Conservation (phyloP, 257 asterid genomes). For the Solanum sitiens region DNA sequence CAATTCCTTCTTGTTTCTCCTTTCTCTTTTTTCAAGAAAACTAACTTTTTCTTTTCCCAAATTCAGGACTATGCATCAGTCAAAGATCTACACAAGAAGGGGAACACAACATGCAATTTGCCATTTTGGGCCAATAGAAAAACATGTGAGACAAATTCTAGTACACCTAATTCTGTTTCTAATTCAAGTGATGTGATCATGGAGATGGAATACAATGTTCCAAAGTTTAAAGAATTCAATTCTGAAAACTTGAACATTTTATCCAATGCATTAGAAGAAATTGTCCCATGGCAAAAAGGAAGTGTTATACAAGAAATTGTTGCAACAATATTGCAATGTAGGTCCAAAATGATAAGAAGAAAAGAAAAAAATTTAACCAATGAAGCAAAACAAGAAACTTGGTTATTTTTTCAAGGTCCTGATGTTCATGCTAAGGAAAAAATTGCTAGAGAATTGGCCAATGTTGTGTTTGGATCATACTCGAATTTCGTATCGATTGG, state of each 20-base stretch:
- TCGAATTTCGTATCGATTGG: conserved; percentile 31
- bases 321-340: conserved; percentile 56
- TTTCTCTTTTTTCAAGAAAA: not conserved
- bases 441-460: conserved; percentile 61
- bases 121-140: not conserved
- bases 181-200: not conserved
- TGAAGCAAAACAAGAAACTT: conserved; percentile 48
- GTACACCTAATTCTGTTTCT: not conserved
- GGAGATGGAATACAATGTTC: not conserved
- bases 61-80: not conserved
- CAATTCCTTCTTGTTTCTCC: not conserved
- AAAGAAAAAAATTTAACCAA: not conserved
- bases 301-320: conserved; percentile 38
- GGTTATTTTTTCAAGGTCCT: conserved; percentile 61
- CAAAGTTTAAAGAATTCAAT: conserved; percentile 9
- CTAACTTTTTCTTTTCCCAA: not conserved
- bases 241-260: conserved; percentile 45
- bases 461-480: conserved; percentile 55
- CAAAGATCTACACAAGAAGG: not conserved
- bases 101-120: not conserved
- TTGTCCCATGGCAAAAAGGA: conserved; percentile 52
- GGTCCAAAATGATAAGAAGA: conserved; percentile 58
- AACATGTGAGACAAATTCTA: not conserved
- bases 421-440: conserved; percentile 49
- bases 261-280: conserved; percentile 55